Evolutionary conservation across 371 early-diverging fungal genomes (phyloP).

Genomic region (Mucor piriformis): DNA sequence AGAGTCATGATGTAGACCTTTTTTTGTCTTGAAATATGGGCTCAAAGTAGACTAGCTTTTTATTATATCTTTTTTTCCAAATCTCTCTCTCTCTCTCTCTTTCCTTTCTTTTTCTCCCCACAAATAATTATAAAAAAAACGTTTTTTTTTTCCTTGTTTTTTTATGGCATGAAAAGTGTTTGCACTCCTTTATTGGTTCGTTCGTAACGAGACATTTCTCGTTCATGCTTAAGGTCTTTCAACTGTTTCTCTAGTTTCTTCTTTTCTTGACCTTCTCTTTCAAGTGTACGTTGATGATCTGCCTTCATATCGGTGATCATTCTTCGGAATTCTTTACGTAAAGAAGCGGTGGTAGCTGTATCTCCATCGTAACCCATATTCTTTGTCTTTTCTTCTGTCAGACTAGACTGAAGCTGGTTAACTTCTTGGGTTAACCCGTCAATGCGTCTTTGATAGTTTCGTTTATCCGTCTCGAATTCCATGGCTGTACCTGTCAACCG

Average conservation of each 20-base stretch:
- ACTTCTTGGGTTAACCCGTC: conserved; percentile 36
- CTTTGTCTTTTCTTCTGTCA: conserved; percentile 45
- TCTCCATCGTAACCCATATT: conserved; percentile 34
- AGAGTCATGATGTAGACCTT: conserved; percentile 23
- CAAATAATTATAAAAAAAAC: background rate
- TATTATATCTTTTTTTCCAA: background rate
- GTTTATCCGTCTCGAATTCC: conserved; percentile 55
- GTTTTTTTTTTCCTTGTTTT: background rate
- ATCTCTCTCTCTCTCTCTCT: background rate
- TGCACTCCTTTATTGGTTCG: conserved; percentile 56
- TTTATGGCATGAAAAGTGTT: conserved; percentile 33
- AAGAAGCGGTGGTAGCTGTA: conserved; percentile 53
- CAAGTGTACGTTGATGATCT: conserved; percentile 58
- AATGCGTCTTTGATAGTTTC: conserved; percentile 49
- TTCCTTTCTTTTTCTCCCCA: background rate
- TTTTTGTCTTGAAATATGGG: background rate
- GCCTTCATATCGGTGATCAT: conserved; percentile 58
- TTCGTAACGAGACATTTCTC: conserved; percentile 53
- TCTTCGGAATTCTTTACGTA: conserved; percentile 64
- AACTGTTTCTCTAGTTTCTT: conserved; percentile 50
- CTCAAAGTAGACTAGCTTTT: background rate
- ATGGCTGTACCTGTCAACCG: conserved; percentile 56
- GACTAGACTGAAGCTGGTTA: conserved; percentile 34
- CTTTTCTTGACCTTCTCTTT: conserved; percentile 59
- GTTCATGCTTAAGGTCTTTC: conserved; percentile 60